Conservation (phyloP, 768 basidiomycete species). For the Phlebiopsis gigantea region DNA sequence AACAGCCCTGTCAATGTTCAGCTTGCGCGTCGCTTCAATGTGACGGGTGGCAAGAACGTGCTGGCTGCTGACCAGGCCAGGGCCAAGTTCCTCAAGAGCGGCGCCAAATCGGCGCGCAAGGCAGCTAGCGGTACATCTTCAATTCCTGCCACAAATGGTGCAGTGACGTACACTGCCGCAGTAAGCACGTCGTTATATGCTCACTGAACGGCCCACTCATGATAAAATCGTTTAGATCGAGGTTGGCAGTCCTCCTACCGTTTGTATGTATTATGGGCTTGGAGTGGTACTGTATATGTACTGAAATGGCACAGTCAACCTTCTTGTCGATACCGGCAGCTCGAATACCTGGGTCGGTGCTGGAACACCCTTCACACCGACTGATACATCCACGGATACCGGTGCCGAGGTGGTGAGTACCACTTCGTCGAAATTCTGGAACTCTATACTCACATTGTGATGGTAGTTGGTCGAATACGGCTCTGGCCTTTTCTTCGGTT, state of each 20-base stretch:
- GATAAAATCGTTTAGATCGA: not conserved
- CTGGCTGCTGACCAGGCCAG: slow-evolving; percentile 47
- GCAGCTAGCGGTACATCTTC: not conserved
- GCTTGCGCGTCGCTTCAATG: slow-evolving; percentile 47
- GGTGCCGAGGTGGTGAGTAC: not conserved
- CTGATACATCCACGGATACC: not conserved
- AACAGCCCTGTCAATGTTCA: slow-evolving; percentile 33
- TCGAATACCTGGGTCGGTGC: slow-evolving; percentile 8
- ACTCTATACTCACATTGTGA: not conserved
- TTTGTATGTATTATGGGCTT: not conserved
- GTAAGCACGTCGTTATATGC: not conserved
- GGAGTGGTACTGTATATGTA: not conserved
- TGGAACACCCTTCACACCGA: not conserved
- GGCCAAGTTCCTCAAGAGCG: slow-evolving; percentile 37
- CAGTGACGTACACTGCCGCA: slow-evolving; percentile 1
- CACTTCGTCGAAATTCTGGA: not conserved
- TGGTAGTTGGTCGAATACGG: slow-evolving; percentile 7
- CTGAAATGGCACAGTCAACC: not conserved
- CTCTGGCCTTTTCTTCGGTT: slow-evolving; percentile 8
- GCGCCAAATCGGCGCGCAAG: slow-evolving; percentile 24
- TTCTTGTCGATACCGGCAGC: slow-evolving; percentile 9
- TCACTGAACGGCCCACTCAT: not conserved
- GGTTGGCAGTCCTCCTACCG: slow-evolving; percentile 6
- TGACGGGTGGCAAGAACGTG: slow-evolving; percentile 42
- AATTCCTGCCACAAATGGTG: not conserved